phyloP scores from a whole-genome alignment of 2,329 filamentous ascomycete genomes.

The Gaeumannomyces tritici region DNA sequence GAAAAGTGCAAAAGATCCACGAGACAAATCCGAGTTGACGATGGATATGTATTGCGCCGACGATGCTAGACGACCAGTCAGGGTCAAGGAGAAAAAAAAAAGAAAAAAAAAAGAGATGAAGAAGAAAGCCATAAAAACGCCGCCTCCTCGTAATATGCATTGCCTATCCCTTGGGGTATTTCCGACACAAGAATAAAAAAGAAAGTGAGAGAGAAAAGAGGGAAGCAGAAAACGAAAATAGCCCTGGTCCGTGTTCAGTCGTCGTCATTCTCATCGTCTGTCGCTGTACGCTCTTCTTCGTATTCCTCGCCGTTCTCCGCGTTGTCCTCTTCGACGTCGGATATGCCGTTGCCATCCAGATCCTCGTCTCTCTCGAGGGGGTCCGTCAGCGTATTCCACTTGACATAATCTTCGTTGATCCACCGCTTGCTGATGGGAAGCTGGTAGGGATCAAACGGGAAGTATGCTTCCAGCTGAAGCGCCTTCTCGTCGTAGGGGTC shows the following conservation, averaged over 20 bases:
- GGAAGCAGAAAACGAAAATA: neutral
- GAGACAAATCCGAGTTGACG: neutral
- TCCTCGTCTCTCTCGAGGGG: constrained; percentile 46
- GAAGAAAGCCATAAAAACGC: neutral
- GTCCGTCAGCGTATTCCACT: constrained; percentile 68
- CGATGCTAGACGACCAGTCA: neutral
- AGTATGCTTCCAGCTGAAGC: constrained; percentile 86
- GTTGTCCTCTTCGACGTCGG: constrained; percentile 28
- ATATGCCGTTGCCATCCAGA: neutral
- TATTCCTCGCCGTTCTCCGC: constrained; percentile 32
- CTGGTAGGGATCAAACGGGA: constrained; percentile 95
- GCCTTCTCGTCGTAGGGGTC: constrained; percentile 60
- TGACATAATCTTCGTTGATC: constrained; percentile 76
- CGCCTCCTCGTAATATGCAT: neutral
- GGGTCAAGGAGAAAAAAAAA: neutral
- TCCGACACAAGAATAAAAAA: neutral
- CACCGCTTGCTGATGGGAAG: constrained; percentile 79
- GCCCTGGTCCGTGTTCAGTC: neutral
- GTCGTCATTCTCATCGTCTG: constrained; percentile 15
- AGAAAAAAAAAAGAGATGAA: too few species aligned
- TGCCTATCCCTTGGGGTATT: neutral
- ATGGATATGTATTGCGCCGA: too few species aligned
- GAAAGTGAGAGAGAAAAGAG: neutral
- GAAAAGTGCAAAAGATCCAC: neutral
- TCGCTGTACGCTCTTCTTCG: constrained; percentile 21